A percentile compares a stretch with the other conserved stretches of the same genome.
These are phyloP conservation scores for Leucoagaricus sp. DNA, from an alignment of 1,284 basidiomycete species.

Conservation along the genomic window DNA sequence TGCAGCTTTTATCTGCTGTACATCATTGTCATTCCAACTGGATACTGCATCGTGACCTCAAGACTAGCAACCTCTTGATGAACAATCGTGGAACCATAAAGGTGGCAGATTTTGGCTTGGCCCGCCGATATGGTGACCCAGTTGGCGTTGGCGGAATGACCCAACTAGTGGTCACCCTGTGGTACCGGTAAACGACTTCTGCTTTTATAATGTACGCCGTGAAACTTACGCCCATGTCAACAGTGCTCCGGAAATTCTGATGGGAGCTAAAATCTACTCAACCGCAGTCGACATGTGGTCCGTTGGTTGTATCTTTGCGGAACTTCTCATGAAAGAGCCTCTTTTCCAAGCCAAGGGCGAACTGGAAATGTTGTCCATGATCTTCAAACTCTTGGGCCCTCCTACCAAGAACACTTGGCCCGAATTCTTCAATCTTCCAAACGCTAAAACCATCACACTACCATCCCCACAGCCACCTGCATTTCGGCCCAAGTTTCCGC, in stretches of 20 bases:
- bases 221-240: too few species aligned
- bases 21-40: slow-evolving; percentile 93
- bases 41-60: slow-evolving; percentile 97
- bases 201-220: too few species aligned
- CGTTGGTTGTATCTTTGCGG: slow-evolving; percentile 99
- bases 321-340: slow-evolving; percentile 91
- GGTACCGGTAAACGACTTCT: slow-evolving; percentile 85
- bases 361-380: slow-evolving; percentile 89
- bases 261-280: slow-evolving; percentile 92
- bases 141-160: slow-evolving; percentile 93
- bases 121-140: slow-evolving; percentile 94
- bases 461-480: slow-evolving; percentile 76
- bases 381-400: slow-evolving; percentile 90
- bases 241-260: slow-evolving; percentile 93
- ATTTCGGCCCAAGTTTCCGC: slow-evolving; percentile 78
- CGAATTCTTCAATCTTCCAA: slow-evolving; percentile 74
- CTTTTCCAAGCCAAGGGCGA: slow-evolving; percentile 96
- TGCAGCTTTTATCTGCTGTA: slow-evolving; percentile 93
- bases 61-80: slow-evolving; percentile 98
- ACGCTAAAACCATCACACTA: slow-evolving; percentile 78
- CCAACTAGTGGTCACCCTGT: slow-evolving; percentile 95
- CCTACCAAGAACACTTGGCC: slow-evolving; percentile 90
- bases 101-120: slow-evolving; percentile 97
- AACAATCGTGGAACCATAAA: slow-evolving; percentile 99
- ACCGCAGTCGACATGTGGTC: slow-evolving; percentile 99